Base-by-base conservation (phyloP, 2,329 filamentous ascomycete genomes). In the Hypoxylon sp. region DNA sequence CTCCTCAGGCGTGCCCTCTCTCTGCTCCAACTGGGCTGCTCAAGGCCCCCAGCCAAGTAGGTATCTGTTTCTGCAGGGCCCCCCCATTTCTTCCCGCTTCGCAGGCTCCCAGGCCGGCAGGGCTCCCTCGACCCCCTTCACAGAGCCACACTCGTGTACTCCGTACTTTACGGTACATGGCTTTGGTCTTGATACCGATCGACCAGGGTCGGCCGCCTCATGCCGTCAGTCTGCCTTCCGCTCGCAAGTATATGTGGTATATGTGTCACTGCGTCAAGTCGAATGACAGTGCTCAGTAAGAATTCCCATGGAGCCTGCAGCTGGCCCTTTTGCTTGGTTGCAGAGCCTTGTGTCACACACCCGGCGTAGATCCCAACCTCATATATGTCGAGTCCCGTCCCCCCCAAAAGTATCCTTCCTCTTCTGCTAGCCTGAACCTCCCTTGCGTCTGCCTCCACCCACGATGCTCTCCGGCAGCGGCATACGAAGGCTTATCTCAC, bases 401-500 rank as follows among this genome's bases (percentile, higher is more conserved):
- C 68, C 64, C 56, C 52, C n/a, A n/a, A n/a, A 56, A 47, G 40
- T 33, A 37, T 58, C 48, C 18, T 33, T 55, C 64, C 58, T 59
- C 43, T 62, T 62, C 49, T 65, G 60, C 60, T 65, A 69, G 65
- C 65, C 67, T 57, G 55, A 60, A 56, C 49, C 55, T 63, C 63
- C 65, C 64, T 68, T 68, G 54, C 58, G 57, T 71, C 55, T 53
- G 55, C 61, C 54, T 49, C 58, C 58, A 21, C 48, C 60, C 70
- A 75, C 53, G 55, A 80, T 78, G 72, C 55, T 67, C 38, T 77
- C 78, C 53, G 70, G 70, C 60, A 75, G 79, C 67, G 78, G 69
- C 67, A 79, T 81, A 63, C 75, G 78, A 58, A 75, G 73, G 68
- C 69, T 80, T 23, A 75, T 79, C 58, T 72, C 73, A 27, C 72